These are phyloP conservation scores for Zygosaccharomyces sapae DNA, from an alignment of 1,139 yeast genomes.

Conservation along the genomic window DNA sequence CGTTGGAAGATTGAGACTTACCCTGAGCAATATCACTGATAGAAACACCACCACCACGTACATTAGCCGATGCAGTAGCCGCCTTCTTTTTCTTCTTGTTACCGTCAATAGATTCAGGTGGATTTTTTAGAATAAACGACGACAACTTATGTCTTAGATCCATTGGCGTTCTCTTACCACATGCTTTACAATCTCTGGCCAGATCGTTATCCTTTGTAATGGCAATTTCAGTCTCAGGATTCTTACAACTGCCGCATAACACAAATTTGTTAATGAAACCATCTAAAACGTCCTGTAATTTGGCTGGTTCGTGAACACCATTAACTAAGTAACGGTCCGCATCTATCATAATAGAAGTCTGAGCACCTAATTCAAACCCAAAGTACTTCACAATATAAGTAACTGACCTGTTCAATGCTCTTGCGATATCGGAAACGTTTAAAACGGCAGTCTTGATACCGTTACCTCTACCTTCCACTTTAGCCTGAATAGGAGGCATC, in stretches of 20 bases:
- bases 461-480: slow-evolving; percentile 98
- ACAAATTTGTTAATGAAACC: slow-evolving; percentile 92
- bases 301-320: slow-evolving; percentile 89
- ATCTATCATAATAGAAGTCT: slow-evolving; percentile 73
- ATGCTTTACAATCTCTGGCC: slow-evolving; percentile 95
- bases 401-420: slow-evolving; percentile 91
- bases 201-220: slow-evolving; percentile 72
- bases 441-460: slow-evolving; percentile 96
- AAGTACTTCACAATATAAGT: slow-evolving; percentile 88
- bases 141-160: slow-evolving; percentile 87
- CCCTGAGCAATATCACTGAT: slow-evolving; percentile 72
- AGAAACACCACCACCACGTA: slow-evolving; percentile 82
- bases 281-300: slow-evolving; percentile 89
- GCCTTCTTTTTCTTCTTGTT: slow-evolving; percentile 62
- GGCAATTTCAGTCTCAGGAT: slow-evolving; percentile 94
- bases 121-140: slow-evolving; percentile 85
- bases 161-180: slow-evolving; percentile 84
- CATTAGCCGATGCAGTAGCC: slow-evolving; percentile 89
- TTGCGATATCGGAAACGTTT: slow-evolving; percentile 87
- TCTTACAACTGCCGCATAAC: slow-evolving; percentile 89
- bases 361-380: slow-evolving; percentile 97
- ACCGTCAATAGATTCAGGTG: slow-evolving; percentile 61
- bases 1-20: slow-evolving; percentile 41
- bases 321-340: slow-evolving; percentile 87
- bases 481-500: slow-evolving; percentile 97